Evolutionary conservation across 441 rosid genomes (phyloP).

Genomic region (Macaranga tanarius): DNA sequence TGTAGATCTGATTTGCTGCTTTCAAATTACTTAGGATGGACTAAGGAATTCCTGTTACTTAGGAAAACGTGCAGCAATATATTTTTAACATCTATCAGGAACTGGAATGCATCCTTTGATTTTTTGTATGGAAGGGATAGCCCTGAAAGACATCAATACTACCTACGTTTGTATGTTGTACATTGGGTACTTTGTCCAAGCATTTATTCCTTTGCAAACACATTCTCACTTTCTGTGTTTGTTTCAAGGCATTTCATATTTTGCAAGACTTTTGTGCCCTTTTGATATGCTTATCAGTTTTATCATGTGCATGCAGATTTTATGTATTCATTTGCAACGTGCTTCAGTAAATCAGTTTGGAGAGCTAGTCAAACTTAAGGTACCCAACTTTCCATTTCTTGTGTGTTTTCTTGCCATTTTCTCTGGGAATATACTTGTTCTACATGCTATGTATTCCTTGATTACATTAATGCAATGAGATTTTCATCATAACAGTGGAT

Average conservation of each 20-base stretch:
- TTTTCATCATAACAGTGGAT: slow-evolving; percentile 12
- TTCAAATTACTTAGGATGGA: not conserved
- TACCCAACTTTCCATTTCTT: slow-evolving; percentile 25
- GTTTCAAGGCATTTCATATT: not conserved
- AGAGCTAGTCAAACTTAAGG: slow-evolving; percentile 71
- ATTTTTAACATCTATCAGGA: not conserved
- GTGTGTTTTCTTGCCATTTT: not conserved
- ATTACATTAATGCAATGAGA: slow-evolving; percentile 10
- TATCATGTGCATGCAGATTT: slow-evolving; percentile 52
- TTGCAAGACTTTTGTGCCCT: slow-evolving; percentile 5
- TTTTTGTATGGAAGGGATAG: not conserved
- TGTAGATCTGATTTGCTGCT: not conserved
- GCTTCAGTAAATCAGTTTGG: slow-evolving; percentile 60
- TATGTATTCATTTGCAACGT: slow-evolving; percentile 82
- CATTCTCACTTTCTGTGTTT: not conserved
- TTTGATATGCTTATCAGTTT: slow-evolving; percentile 12
- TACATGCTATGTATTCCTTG: not conserved
- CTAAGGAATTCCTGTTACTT: not conserved
- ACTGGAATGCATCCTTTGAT: not conserved
- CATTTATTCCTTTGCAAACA: not conserved
- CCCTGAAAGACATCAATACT: not conserved
- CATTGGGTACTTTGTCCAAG: not conserved
- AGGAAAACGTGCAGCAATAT: not conserved
- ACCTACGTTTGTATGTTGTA: not conserved
- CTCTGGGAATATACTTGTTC: slow-evolving; percentile 6